Conservation (phyloP, 495 filamentous ascomycete species). For the Xylaria curta region DNA sequence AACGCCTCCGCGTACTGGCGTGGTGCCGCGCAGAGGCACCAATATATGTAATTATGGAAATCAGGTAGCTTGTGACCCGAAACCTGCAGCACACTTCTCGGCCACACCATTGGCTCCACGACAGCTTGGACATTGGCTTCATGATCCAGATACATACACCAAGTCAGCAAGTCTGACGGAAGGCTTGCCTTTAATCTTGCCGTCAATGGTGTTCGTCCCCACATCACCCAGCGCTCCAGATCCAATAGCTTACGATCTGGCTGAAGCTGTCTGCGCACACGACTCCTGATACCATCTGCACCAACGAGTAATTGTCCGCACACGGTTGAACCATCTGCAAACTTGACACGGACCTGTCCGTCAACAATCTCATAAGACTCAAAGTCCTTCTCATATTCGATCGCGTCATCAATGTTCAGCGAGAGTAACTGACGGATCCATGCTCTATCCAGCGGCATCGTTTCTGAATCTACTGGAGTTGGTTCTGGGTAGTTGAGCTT, state of each 20-base stretch:
- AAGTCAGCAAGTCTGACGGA: conserved; percentile 33
- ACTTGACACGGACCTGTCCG: conserved; percentile 44
- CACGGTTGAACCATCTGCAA: conserved; percentile 46
- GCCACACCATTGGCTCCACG: conserved; percentile 41
- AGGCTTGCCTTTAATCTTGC: conserved; percentile 37
- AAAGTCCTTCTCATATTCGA: conserved; percentile 53
- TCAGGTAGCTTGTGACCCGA: conserved; percentile 31
- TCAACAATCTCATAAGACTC: conserved; percentile 41
- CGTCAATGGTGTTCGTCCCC: conserved; percentile 49
- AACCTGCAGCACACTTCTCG: conserved; percentile 45
- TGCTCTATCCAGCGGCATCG: conserved; percentile 33
- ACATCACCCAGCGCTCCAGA: conserved; percentile 52
- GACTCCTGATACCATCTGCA: conserved; percentile 52
- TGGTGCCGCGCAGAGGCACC: conserved; percentile 30
- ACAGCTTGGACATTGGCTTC: conserved; percentile 43
- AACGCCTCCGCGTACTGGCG: conserved; percentile 25
- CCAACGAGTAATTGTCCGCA: conserved; percentile 52
- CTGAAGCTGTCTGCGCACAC: conserved; percentile 50
- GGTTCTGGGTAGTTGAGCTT: conserved; percentile 32
- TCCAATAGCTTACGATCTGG: conserved; percentile 50
- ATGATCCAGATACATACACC: conserved; percentile 42
- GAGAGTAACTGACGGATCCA: conserved; percentile 34
- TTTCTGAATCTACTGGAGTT: conserved; percentile 16
- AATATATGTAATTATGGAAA: conserved; percentile 34
- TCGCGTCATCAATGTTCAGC: conserved; percentile 41